Evolutionary conservation across 306 rosid genomes (phyloP), one percentile per base, ranked within the genome.

Genomic region (Citrullus amarus): DNA sequence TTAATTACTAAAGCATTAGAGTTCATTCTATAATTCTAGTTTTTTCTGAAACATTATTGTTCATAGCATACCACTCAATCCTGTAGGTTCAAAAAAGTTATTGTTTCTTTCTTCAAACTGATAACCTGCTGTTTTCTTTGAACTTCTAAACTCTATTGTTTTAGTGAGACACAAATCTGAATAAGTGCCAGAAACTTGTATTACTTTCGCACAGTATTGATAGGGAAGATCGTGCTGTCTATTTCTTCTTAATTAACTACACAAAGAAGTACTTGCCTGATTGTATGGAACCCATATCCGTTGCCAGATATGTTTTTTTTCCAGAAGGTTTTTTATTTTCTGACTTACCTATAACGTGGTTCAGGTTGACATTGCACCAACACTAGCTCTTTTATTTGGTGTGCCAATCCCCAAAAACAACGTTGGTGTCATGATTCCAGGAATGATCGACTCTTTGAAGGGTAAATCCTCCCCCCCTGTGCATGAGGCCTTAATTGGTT

Each of bases 361-460:
- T 75, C 87, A 94, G 97, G 93, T 94, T 82, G 98, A 92, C 86
- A 89, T 94, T 71, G 91, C 89, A 43, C 90, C 98, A 67, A 94
- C 96, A 61, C 79, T 94, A 82, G 93, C 97, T 80, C 89, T 90
- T 81, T 89, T 94, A 62, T 88, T 90, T 84, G 93, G 98, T 20
- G 92, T 92, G 76, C 98, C 98, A 76, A 90, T 92, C 84, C 98
- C 97, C n/a, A 90, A 85, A 81, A 94, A 94, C 88, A 94, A 82
- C 80, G 89, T 92, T 56, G 98, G 98, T 77, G 77, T 94, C 80
- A 80, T 90, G 82, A 85, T 94, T 82, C 85, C 87, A 17, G 86
- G 83, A 83, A 74, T 71, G 76, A 60, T 89, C 50, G 86, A 82
- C 84, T 84, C 89, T 80, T 76, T 89, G 78, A 80, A 91, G 55